Percentiles rank a stretch among this genome's conserved stretches.
phyloP scores from a whole-genome alignment of 202 grass and related monocot species.

The Zoysia matrella region DNA sequence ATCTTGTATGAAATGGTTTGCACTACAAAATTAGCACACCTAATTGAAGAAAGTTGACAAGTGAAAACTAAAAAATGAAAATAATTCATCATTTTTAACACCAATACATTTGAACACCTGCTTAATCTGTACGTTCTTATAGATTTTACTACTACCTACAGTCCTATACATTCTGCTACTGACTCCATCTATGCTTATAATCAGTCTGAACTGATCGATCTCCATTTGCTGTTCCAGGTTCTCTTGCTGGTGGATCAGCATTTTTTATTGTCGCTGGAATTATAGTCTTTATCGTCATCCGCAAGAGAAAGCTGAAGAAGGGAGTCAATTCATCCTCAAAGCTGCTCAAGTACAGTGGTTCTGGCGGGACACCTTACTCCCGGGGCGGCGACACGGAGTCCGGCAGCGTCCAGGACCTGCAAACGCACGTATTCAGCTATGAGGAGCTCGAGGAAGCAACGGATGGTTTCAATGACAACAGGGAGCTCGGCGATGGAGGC shows the following conservation, averaged over 20 bases:
- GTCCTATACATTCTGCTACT: too few species aligned
- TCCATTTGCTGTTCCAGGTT: neutral
- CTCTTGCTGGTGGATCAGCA: neutral
- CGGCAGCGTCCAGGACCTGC: constrained; percentile 40
- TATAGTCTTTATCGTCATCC: constrained; percentile 21
- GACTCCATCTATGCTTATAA: neutral
- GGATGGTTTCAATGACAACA: constrained; percentile 58
- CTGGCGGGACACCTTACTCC: constrained; percentile 40
- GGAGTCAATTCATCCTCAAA: constrained; percentile 54
- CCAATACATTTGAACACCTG: too few species aligned
- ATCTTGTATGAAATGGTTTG: too few species aligned
- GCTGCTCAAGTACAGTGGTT: constrained; percentile 59
- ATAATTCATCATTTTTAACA: too few species aligned
- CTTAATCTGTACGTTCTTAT: too few species aligned
- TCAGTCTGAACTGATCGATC: neutral
- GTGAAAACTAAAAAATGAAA: neutral
- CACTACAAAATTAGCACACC: too few species aligned
- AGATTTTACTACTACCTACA: too few species aligned
- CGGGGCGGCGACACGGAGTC: constrained; percentile 52
- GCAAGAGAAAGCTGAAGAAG: constrained; percentile 47
- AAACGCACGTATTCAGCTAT: constrained; percentile 69
- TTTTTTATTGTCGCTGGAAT: neutral
- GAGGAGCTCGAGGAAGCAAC: constrained; percentile 85
- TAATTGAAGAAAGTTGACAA: too few species aligned
- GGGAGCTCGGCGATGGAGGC: constrained; percentile 85